Evolutionary conservation across 257 asterid genomes (phyloP).

Genomic region (Phtheirospermum japonicum): DNA sequence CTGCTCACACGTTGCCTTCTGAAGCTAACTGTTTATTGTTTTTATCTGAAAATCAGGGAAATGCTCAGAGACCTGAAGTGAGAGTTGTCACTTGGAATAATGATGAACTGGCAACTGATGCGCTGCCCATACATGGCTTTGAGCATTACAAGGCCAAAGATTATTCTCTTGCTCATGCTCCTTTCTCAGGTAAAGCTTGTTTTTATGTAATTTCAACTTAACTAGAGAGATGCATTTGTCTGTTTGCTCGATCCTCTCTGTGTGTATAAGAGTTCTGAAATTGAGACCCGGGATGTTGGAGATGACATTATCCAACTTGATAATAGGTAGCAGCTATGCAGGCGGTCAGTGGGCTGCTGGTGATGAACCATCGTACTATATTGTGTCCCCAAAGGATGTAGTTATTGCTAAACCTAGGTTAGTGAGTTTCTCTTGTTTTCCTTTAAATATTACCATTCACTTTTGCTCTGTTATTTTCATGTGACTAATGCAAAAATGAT

Average conservation of each 20-base stretch:
- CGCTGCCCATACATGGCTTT: conserved; percentile 89
- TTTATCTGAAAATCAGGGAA: conserved; percentile 59
- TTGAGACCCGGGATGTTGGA: conserved; percentile 25
- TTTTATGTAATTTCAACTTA: conserved; percentile 22
- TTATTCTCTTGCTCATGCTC: conserved; percentile 94
- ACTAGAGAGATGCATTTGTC: not conserved
- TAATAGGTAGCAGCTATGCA: conserved; percentile 87
- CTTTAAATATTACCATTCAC: conserved; percentile 19
- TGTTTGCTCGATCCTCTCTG: conserved; percentile 18
- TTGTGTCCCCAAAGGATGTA: conserved; percentile 97
- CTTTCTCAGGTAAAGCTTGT: conserved; percentile 74
- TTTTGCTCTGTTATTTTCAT: conserved; percentile 19
- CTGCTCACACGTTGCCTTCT: conserved; percentile 10
- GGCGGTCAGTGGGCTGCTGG: conserved; percentile 99
- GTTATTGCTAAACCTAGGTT: conserved; percentile 99
- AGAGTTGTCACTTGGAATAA: conserved; percentile 87
- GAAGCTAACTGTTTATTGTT: conserved; percentile 26
- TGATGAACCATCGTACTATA: conserved; percentile 87
- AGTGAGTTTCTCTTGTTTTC: conserved; percentile 30
- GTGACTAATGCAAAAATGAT: conserved; percentile 10
- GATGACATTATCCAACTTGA: conserved; percentile 35
- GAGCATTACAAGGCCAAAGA: conserved; percentile 99
- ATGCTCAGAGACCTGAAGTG: conserved; percentile 99
- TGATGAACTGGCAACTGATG: conserved; percentile 98
- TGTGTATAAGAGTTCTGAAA: conserved; percentile 12